Evolutionary conservation across 306 rosid species (phyloP).

Genomic region (cucumber (Cucumis sativus)): DNA sequence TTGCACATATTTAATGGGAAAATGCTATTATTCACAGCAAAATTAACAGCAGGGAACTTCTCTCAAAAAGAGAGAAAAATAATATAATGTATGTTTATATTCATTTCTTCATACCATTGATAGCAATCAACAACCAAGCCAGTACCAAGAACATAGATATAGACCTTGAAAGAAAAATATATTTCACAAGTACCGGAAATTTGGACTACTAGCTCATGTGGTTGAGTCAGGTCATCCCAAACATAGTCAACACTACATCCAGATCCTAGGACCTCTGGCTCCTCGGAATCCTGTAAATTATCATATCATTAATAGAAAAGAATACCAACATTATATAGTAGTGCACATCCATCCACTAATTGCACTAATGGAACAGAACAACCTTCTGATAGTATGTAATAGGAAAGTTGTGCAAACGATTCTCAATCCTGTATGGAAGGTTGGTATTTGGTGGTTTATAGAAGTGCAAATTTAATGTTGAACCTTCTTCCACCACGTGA

Average conservation of each 20-base stretch:
- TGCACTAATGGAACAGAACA: conserved; percentile 13
- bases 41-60: background rate
- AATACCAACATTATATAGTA: background rate
- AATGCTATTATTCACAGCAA: too few species aligned
- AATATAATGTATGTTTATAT: too few species aligned
- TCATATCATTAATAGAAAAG: conserved; percentile 11
- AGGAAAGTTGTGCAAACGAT: conserved; percentile 41
- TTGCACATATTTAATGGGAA: too few species aligned
- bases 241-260: conserved; percentile 55
- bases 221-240: conserved; percentile 92
- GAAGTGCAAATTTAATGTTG: conserved; percentile 63
- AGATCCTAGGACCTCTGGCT: conserved; percentile 74
- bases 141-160: conserved; percentile 4
- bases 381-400: conserved; percentile 91
- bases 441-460: conserved; percentile 63
- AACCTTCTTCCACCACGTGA: conserved; percentile 84
- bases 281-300: conserved; percentile 49
- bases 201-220: conserved; percentile 53
- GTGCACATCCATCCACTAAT: conserved; percentile 8
- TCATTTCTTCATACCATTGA: background rate
- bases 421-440: conserved; percentile 88
- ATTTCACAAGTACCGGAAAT: conserved; percentile 37
- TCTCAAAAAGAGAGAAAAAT: background rate
- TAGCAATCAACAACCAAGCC: background rate
- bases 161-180: background rate